Base-by-base conservation (phyloP, 495 filamentous ascomycete genomes). In the Talaromyces stipitatus region DNA sequence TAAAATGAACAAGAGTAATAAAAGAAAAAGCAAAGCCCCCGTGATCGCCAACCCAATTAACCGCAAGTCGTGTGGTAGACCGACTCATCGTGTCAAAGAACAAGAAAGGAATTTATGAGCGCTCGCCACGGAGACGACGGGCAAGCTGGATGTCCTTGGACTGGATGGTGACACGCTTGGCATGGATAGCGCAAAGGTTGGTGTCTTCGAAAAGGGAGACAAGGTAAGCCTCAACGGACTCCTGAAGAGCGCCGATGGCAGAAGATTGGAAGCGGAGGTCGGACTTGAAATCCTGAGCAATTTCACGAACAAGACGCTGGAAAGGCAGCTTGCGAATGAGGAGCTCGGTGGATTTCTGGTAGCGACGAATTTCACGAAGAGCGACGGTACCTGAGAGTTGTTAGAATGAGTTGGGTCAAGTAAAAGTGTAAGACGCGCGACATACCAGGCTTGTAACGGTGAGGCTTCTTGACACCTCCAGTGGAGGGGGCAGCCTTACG, bases 291-390 rank as follows among this genome's bases (percentile, higher is more conserved):
- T 99, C 94, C 78, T 99, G 94, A 50, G 94, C 94, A 67, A 99
- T 99, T 79, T 99, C 94, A 88, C 94, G 94, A 61, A 99, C 94
- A 70, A 99, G 84, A 82, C 94, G 95, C 86, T 99, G 94, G 89
- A 99, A 99, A 72, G 94, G 94, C 67, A 99, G 91, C 90, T 99
- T 99, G 86, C 94, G 94, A 86, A 99, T 99, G 68, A 99, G 78
- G 60, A 99, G 92, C 90, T 99, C 94, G 69, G 94, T 99, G 66
- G 91, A 96, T 86, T 99, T 99, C 86, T 99, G 94, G 87, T 99
- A 99, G 72, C 94, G 94, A 92, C 94, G 95, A 75, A 99, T 99
- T 83, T 99, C 94, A 92, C 94, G 94, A 68, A 99, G 94, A 92
- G 94, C 94, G 88, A 99, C 94, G 82, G 94, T 99, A 82, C 85